A percentile compares a stretch with the other conserved stretches of the same genome.
phyloP scores from a whole-genome alignment of 441 rosid species.

The Brassica balearica region DNA sequence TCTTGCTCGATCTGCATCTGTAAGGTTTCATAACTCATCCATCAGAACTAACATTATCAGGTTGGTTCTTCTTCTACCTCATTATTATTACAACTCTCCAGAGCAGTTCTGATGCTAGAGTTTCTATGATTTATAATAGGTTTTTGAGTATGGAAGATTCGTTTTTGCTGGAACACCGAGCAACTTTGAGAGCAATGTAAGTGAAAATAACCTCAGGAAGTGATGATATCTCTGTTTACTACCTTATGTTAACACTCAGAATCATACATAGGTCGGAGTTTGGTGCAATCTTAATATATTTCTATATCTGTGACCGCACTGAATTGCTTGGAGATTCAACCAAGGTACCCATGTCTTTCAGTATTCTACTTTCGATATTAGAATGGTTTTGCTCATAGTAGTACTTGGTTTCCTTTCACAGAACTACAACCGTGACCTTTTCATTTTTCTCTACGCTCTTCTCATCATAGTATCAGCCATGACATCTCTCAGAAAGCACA shows the following conservation, averaged over 20 bases:
- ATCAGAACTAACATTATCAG: constrained; percentile 76
- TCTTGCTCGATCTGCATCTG: constrained; percentile 75
- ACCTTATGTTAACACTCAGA: constrained; percentile 20
- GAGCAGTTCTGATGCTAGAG: constrained; percentile 24
- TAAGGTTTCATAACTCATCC: constrained; percentile 65
- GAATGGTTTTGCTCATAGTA: constrained; percentile 24
- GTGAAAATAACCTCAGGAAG: constrained; percentile 34
- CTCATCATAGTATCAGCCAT: constrained; percentile 88
- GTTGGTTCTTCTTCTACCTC: constrained; percentile 46
- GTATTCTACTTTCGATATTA: neutral
- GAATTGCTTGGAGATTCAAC: constrained; percentile 71
- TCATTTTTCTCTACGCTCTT: constrained; percentile 83
- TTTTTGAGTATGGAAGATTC: constrained; percentile 90
- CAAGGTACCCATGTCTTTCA: constrained; percentile 59
- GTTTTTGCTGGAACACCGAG: constrained; percentile 90
- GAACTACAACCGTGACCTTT: constrained; percentile 93
- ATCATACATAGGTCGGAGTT: constrained; percentile 77
- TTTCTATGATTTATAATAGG: constrained; percentile 46
- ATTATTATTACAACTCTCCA: neutral
- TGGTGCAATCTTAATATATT: constrained; percentile 75
- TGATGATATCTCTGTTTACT: neutral
- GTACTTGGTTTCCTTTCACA: constrained; percentile 51
- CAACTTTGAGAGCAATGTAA: constrained; percentile 87
- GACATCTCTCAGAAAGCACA: constrained; percentile 88
- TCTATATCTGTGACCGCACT: constrained; percentile 89